phyloP scores from a whole-genome alignment of 1,284 basidiomycete genomes.

The Earliella scabrosa region DNA sequence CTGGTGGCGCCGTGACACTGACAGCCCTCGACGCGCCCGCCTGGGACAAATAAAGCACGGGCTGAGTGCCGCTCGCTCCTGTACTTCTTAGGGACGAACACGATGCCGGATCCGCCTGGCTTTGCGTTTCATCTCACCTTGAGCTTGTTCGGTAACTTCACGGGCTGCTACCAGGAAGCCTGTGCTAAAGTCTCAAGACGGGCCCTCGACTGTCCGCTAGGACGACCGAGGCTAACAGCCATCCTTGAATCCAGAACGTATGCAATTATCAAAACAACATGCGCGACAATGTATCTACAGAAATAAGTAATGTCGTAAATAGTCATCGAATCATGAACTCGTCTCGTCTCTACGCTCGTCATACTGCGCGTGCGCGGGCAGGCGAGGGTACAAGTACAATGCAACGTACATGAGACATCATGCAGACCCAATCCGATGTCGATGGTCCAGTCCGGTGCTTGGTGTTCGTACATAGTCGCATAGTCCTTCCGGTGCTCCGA shows the following conservation, averaged over 20 bases:
- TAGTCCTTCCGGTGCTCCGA: neutral
- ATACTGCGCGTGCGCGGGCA: neutral
- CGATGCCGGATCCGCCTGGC: too few relatives aligned
- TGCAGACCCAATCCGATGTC: slow-evolving; percentile 5
- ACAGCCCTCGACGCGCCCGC: neutral
- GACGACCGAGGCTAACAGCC: too few relatives aligned
- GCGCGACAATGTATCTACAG: slow-evolving; percentile 11
- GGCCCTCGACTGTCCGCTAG: too few relatives aligned
- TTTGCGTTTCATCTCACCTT: too few relatives aligned
- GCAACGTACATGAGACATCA: slow-evolving; percentile 4
- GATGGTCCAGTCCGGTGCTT: slow-evolving; percentile 10
- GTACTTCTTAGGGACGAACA: too few relatives aligned
- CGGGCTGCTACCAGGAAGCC: too few relatives aligned
- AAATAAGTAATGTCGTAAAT: slow-evolving; percentile 25
- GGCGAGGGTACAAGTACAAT: neutral
- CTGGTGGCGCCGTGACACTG: neutral
- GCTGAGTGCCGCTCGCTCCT: too few relatives aligned
- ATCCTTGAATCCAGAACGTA: slow-evolving; percentile 2
- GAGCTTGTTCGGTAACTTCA: too few relatives aligned
- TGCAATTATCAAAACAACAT: slow-evolving; percentile 18
- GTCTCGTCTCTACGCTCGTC: slow-evolving; percentile 13
- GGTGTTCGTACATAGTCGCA: slow-evolving; percentile 11
- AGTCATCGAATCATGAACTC: slow-evolving; percentile 18
- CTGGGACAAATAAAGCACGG: neutral
- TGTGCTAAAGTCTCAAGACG: too few relatives aligned